phyloP scores from a whole-genome alignment of 257 asterid species.

The Plantago major region DNA sequence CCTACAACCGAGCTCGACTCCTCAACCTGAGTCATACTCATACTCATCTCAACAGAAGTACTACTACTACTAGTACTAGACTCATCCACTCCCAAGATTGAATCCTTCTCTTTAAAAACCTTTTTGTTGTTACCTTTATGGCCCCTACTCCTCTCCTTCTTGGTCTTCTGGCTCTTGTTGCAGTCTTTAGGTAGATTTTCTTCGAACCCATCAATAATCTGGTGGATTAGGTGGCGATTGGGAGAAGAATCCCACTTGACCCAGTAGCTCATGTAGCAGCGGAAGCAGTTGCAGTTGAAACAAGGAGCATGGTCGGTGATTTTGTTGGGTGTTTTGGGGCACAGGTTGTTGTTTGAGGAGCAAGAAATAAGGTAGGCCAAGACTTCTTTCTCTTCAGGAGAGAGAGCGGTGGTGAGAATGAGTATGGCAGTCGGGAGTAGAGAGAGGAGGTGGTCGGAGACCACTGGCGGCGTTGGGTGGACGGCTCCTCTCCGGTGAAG shows the following conservation, averaged over 20 bases:
- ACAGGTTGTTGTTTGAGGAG: slow-evolving; percentile 31
- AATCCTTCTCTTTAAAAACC: slow-evolving; percentile 13
- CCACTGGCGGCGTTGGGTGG: slow-evolving; percentile 24
- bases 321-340: slow-evolving; percentile 19
- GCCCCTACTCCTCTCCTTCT: slow-evolving; percentile 39
- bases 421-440: slow-evolving; percentile 57
- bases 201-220: slow-evolving; percentile 61
- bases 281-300: slow-evolving; percentile 64
- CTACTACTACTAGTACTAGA: not conserved
- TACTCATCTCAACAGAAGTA: slow-evolving; percentile 17
- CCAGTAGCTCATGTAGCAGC: slow-evolving; percentile 73
- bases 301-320: slow-evolving; percentile 48
- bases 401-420: slow-evolving; percentile 45
- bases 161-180: slow-evolving; percentile 32
- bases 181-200: slow-evolving; percentile 38
- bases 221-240: slow-evolving; percentile 65
- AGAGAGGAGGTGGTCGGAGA: slow-evolving; percentile 64
- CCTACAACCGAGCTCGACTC: slow-evolving; percentile 24
- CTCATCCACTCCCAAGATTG: not conserved
- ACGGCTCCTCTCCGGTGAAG: not conserved
- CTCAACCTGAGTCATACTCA: slow-evolving; percentile 27
- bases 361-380: slow-evolving; percentile 64
- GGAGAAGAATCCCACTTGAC: slow-evolving; percentile 71
- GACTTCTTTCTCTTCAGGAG: slow-evolving; percentile 50
- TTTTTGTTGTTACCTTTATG: slow-evolving; percentile 3